Base-by-base conservation (phyloP, 345 rosid species). In the Erucastrum elatum region DNA sequence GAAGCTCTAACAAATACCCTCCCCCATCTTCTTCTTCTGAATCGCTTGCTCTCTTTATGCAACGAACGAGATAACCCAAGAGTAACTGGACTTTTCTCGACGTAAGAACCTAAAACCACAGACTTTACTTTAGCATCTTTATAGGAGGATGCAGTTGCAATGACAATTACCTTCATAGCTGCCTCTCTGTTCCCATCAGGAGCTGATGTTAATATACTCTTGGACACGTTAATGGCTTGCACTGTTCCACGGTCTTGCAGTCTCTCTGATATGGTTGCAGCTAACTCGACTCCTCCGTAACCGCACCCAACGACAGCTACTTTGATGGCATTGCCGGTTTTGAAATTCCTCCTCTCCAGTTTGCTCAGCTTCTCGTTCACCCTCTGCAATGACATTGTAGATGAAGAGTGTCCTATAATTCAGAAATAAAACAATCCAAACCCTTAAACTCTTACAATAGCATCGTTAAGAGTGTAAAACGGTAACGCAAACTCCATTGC, bases 231-330 rank as follows among this genome's bases (percentile, higher is more conserved):
- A 68, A 94, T 87, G 75, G 90, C 92, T 67, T 86, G 92, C 37
- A 94, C 95, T 37, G 79, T 82, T 68, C 98, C 98, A 37, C 87
- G 88, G 62, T 88, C 90, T 81, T 85, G 89, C 68, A 94, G 86
- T 84, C 98, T 91, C 80, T 94, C 98, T 3, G 98, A 78, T 71
- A 94, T 65, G 33, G 97, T 92, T 41, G 98, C 98, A 86, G 98
- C 98, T 77, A 94, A 82, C 85, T 94, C 98, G 66, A 94, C 90
- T 62, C 98, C 98, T 26, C 94, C 80, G 70, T 94, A 94, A 82
- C 98, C 98, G 75, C 98, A 94, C 15, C 98, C 98, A 74, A 92
- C 97, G 78, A 94, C 86, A 74, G 88, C 94, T 68, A 92, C 90
- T 44, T 75, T 78, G 35, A 92, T 88, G 76, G 68, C 71, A 72